These are phyloP conservation scores for Geoglossum glabrum DNA, from an alignment of 495 filamentous ascomycete genomes.

Conservation along the genomic window DNA sequence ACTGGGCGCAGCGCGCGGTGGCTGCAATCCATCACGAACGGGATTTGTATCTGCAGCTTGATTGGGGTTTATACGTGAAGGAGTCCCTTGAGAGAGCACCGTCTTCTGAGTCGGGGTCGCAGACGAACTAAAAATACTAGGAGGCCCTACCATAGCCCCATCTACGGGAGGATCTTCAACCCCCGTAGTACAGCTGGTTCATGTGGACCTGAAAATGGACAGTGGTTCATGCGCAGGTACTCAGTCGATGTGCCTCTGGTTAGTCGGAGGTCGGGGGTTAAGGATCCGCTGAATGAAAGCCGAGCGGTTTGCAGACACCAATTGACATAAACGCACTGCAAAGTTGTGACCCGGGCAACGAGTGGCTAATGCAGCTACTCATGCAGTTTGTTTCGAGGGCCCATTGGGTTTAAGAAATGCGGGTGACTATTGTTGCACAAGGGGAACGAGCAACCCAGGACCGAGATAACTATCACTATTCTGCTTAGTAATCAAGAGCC, in stretches of 20 bases:
- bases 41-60: constrained; percentile 32
- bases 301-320: neutral
- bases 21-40: constrained; percentile 21
- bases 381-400: too few species aligned
- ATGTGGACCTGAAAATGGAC: neutral
- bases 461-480: too few species aligned
- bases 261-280: neutral
- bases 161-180: neutral
- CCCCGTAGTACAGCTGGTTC: neutral
- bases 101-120: constrained; percentile 53
- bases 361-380: too few species aligned
- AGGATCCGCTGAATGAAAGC: neutral
- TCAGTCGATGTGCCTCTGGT: neutral
- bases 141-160: constrained; percentile 20
- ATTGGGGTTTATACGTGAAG: constrained; percentile 2
- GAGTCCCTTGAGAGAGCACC: constrained; percentile 15
- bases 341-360: too few species aligned
- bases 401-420: too few species aligned
- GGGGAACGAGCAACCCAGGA: too few species aligned
- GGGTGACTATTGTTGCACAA: too few species aligned
- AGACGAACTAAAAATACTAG: constrained; percentile 40
- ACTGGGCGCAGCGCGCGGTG: constrained; percentile 22
- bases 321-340: neutral
- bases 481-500: too few species aligned
- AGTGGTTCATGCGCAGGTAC: neutral